Evolutionary conservation across 2,329 filamentous ascomycete species (phyloP).

Genomic region (Lachnellula hyalina): DNA sequence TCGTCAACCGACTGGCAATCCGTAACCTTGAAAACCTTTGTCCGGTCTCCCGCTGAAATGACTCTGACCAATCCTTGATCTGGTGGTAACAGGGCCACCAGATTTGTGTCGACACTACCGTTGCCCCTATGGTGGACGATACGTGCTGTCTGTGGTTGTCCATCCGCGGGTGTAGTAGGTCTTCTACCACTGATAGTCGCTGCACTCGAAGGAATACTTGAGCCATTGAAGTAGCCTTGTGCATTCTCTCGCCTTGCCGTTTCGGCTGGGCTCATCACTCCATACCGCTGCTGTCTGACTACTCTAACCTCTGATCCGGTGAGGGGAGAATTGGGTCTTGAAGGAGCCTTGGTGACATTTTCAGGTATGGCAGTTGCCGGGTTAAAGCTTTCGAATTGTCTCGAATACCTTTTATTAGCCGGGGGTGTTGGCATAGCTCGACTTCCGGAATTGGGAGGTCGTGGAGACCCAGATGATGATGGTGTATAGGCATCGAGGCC

Average conservation of each 20-base stretch:
- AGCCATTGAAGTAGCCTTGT: slow-evolving; percentile 48
- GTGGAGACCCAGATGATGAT: slow-evolving; percentile 60
- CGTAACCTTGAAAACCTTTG: slow-evolving; percentile 89
- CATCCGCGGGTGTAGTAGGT: slow-evolving; percentile 58
- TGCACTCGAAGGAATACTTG: slow-evolving; percentile 43
- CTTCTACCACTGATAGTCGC: slow-evolving; percentile 48
- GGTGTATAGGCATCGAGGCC: slow-evolving; percentile 64
- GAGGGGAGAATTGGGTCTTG: slow-evolving; percentile 65
- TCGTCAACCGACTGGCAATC: slow-evolving; percentile 89
- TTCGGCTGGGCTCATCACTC: slow-evolving; percentile 52
- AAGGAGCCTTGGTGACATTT: slow-evolving; percentile 49
- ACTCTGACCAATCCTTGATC: slow-evolving; percentile 88
- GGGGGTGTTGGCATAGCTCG: slow-evolving; percentile 41
- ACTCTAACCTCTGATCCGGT: slow-evolving; percentile 24
- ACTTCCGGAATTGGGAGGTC: slow-evolving; percentile 50
- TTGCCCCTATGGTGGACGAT: slow-evolving; percentile 70
- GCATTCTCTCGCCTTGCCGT: slow-evolving; percentile 43
- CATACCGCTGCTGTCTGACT: slow-evolving; percentile 47
- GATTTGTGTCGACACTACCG: slow-evolving; percentile 77
- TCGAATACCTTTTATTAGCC: slow-evolving; percentile 59
- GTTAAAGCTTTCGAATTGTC: slow-evolving; percentile 46
- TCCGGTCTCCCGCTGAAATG: slow-evolving; percentile 85
- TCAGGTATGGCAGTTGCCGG: slow-evolving; percentile 27
- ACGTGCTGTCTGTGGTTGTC: slow-evolving; percentile 50
- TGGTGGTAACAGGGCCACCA: slow-evolving; percentile 78